Evolutionary conservation across 345 rosid species (phyloP).

Genomic region (Atalantia buxifolia): DNA sequence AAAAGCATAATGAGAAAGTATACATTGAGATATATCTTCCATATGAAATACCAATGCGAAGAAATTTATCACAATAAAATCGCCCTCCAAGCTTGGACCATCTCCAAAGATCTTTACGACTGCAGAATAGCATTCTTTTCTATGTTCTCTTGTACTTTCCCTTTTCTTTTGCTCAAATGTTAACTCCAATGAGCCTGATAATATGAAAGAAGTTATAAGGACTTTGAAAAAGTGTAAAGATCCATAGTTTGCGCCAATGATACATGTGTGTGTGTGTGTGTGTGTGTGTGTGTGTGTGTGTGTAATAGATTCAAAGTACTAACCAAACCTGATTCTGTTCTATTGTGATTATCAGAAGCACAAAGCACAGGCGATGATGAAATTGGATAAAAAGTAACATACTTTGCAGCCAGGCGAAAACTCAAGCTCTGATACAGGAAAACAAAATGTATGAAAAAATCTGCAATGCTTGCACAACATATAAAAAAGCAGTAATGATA

Average conservation of each 20-base stretch:
- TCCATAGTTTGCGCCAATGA: too few relatives aligned
- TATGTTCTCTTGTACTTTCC: conserved; percentile 45
- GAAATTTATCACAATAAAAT: conserved; percentile 74
- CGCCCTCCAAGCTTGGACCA: conserved; percentile 45
- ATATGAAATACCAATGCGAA: conserved; percentile 69
- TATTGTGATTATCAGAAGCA: conserved; percentile 15
- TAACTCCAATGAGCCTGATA: conserved; percentile 29
- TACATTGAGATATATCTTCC: not conserved
- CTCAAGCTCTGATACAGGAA: conserved; percentile 44
- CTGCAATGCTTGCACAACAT: not conserved
- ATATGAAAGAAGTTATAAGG: conserved; percentile 1
- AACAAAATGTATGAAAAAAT: not conserved
- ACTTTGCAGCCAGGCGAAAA: conserved; percentile 44
- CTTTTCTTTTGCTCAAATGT: conserved; percentile 36
- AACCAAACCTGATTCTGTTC: conserved; percentile 30
- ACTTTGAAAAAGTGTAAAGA: not conserved
- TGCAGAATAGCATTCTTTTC: conserved; percentile 59
- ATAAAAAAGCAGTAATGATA: too few relatives aligned
- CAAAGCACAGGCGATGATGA: conserved; percentile 75
- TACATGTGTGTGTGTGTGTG: too few relatives aligned
- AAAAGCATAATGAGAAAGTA: conserved; percentile 6
- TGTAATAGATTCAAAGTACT: not conserved
- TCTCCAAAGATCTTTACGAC: conserved; percentile 52
- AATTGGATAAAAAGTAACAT: conserved; percentile 38
- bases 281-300: too few relatives aligned